phyloP scores from a whole-genome alignment of 108 stramenopile genomes.

The Cylindrotheca fusiformis region DNA sequence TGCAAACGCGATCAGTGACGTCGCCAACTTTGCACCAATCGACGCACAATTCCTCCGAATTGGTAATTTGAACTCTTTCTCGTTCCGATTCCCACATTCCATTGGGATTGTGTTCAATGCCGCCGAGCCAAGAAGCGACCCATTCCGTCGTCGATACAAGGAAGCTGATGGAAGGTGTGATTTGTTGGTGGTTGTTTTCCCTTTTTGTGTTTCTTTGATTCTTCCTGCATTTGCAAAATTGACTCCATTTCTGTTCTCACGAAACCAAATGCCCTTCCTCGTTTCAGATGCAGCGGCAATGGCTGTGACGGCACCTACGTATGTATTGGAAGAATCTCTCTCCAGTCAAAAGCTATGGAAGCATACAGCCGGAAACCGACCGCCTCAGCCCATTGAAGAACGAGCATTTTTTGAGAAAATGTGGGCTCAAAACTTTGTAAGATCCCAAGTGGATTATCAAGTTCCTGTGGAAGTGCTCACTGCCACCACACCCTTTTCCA shows the following conservation, averaged over 20 bases:
- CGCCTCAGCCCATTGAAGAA: conserved; percentile 89
- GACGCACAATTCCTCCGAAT: too few species aligned
- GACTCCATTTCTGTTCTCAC: too few species aligned
- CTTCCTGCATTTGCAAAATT: neutral
- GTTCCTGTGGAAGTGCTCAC: conserved; percentile 77
- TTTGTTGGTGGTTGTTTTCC: neutral
- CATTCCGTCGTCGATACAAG: neutral
- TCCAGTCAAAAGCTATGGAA: conserved; percentile 88
- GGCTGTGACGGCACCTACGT: conserved; percentile 88
- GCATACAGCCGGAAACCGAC: conserved; percentile 88
- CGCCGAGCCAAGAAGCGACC: neutral
- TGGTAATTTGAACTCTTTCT: too few species aligned
- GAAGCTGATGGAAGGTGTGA: neutral
- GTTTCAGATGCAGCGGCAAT: conserved; percentile 49
- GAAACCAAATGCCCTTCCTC: neutral
- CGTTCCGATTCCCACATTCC: too few species aligned
- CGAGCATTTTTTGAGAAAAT: conserved; percentile 89
- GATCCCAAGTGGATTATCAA: conserved; percentile 79
- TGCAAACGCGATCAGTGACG: too few species aligned
- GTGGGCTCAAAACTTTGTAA: conserved; percentile 91
- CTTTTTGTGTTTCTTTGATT: neutral
- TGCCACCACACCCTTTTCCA: conserved; percentile 72
- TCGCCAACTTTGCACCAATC: too few species aligned
- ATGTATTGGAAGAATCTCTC: conserved; percentile 88
- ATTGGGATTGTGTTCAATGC: neutral